A percentile compares a stretch with the other conserved stretches of the same genome.
Conservation (phyloP, 1,139 yeast species). For the Debaryomyces fabryi region DNA sequence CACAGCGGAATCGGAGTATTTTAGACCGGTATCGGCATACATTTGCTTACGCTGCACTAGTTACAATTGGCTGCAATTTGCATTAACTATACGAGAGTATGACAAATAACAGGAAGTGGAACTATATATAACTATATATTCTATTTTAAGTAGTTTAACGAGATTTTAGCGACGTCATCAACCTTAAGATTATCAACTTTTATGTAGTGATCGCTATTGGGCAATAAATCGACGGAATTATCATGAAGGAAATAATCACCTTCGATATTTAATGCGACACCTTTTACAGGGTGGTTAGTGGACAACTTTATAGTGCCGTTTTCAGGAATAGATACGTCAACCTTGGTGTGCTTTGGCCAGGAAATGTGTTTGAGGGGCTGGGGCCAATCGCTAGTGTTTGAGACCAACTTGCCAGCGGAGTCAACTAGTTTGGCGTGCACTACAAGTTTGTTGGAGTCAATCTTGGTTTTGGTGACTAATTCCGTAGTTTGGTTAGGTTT, state of each 20-base stretch:
- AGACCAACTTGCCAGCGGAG: slow-evolving; percentile 22
- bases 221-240: slow-evolving; percentile 49
- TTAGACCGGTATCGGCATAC: not conserved
- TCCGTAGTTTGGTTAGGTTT: slow-evolving; percentile 40
- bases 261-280: slow-evolving; percentile 32
- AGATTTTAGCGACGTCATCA: not conserved
- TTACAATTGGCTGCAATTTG: slow-evolving; percentile 7
- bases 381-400: slow-evolving; percentile 53
- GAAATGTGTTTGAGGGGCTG: slow-evolving; percentile 51
- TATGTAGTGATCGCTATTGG: slow-evolving; percentile 26
- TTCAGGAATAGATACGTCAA: slow-evolving; percentile 16
- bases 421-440: slow-evolving; percentile 5
- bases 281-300: slow-evolving; percentile 44
- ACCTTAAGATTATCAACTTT: not conserved
- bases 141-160: not conserved
- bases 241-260: slow-evolving; percentile 30
- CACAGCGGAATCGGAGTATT: not conserved
- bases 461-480: slow-evolving; percentile 18
- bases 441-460: slow-evolving; percentile 14
- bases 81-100: not conserved
- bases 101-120: not conserved
- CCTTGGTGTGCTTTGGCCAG: slow-evolving; percentile 24
- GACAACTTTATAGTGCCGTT: slow-evolving; percentile 22
- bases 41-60: not conserved
- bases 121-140: no score